Evolutionary conservation across 352 stramenopile genomes (phyloP).

Genomic region (Phytophthora parvispora): DNA sequence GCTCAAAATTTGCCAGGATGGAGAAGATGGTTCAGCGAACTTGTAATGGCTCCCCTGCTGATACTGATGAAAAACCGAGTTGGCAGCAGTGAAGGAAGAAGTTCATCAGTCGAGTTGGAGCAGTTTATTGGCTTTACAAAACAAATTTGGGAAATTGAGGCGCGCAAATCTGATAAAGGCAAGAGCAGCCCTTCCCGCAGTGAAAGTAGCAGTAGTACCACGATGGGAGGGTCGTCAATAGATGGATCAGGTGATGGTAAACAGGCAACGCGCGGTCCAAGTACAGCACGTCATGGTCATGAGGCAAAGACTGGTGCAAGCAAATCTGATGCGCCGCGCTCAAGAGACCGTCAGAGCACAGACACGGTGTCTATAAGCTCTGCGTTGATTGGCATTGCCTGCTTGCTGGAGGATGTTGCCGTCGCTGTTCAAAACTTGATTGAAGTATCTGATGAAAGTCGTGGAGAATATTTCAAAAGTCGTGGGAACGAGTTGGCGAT

Average conservation of each 20-base stretch:
- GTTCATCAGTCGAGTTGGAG: conserved; percentile 22
- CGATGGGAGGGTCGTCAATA: conserved; percentile 13
- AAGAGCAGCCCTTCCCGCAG: conserved; percentile 3
- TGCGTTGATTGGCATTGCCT: conserved; percentile 55
- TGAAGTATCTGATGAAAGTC: conserved; percentile 22
- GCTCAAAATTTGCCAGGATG: conserved; percentile 52
- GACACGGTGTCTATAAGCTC: conserved; percentile 22
- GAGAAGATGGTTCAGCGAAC: conserved; percentile 70
- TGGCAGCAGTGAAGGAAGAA: not conserved
- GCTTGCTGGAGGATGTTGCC: conserved; percentile 61
- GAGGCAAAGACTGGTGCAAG: not conserved
- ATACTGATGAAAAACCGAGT: conserved; percentile 21
- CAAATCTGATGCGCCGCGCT: not conserved
- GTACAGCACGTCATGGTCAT: not conserved
- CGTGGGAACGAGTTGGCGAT: conserved; percentile 19
- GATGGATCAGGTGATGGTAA: conserved; percentile 11
- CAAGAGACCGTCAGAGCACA: not conserved
- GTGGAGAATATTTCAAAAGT: not conserved
- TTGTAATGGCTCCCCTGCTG: conserved; percentile 44
- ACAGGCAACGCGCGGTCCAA: conserved; percentile 1
- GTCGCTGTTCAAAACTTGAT: conserved; percentile 47
- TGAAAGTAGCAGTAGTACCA: conserved; percentile 30
- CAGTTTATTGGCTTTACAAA: conserved; percentile 41
- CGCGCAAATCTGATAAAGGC: not conserved
- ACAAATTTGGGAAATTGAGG: conserved; percentile 23